Conservation (phyloP, 2,329 filamentous ascomycete species). For the Reticulascus tulasneorum region DNA sequence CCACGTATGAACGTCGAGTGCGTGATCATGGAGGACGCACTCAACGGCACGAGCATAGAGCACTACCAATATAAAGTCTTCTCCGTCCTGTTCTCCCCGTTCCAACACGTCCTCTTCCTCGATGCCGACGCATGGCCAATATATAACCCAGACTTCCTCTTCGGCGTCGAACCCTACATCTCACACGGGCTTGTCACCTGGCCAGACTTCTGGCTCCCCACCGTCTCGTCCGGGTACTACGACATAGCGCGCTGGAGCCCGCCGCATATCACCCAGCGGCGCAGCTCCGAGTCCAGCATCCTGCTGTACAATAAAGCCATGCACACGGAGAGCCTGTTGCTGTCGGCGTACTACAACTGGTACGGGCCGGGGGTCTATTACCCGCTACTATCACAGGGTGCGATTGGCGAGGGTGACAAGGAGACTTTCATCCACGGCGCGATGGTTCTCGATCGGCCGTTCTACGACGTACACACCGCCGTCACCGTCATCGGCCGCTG, state of each 20-base stretch:
- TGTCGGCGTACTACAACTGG: constrained; percentile 52
- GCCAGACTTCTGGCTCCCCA: constrained; percentile 51
- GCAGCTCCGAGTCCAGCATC: constrained; percentile 44
- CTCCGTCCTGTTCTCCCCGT: constrained; percentile 54
- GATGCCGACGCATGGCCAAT: constrained; percentile 53
- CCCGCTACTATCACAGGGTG: constrained; percentile 39
- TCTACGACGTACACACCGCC: constrained; percentile 32
- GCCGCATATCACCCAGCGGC: constrained; percentile 24
- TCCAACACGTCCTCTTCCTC: constrained; percentile 55
- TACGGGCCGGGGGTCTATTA: constrained; percentile 50
- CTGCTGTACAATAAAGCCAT: constrained; percentile 43
- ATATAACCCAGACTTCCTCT: constrained; percentile 33
- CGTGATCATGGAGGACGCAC: constrained; percentile 25
- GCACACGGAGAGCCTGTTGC: constrained; percentile 41
- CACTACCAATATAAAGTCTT: constrained; percentile 55
- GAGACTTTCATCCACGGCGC: constrained; percentile 44
- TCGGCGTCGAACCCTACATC: constrained; percentile 47
- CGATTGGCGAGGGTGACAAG: constrained; percentile 41
- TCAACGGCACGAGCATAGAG: constrained; percentile 21
- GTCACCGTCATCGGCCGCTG: constrained; percentile 27
- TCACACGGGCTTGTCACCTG: constrained; percentile 51
- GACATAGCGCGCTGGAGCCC: constrained; percentile 32
- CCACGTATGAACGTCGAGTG: constrained; percentile 26
- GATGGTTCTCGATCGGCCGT: constrained; percentile 32
- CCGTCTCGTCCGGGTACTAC: constrained; percentile 39